These are phyloP conservation scores for Solanum chilense DNA, from an alignment of 257 asterid species.

Conservation along the genomic window DNA sequence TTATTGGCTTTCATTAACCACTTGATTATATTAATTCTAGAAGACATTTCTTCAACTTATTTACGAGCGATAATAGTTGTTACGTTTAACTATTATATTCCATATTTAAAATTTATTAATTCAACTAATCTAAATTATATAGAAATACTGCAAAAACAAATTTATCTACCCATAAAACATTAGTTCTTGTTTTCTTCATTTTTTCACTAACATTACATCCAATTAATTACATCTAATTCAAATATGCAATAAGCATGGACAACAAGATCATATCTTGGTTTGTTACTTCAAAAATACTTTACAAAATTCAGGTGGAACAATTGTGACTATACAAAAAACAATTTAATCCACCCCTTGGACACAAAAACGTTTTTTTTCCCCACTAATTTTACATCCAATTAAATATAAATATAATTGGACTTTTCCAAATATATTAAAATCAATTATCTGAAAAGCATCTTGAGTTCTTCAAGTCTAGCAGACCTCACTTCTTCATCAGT, in stretches of 20 bases:
- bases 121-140: too few species aligned
- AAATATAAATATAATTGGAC: neutral
- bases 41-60: neutral
- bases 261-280: neutral
- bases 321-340: neutral
- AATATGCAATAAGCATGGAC: neutral
- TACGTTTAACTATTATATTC: too few species aligned
- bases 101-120: too few species aligned
- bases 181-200: neutral
- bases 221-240: neutral
- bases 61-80: rapidly evolving
- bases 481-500: slow-evolving; percentile 81
- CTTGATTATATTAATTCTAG: too few species aligned
- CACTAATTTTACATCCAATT: neutral
- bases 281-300: neutral
- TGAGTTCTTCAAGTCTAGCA: slow-evolving; percentile 63
- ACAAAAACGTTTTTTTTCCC: neutral
- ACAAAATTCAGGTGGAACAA: neutral
- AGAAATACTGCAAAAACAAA: neutral
- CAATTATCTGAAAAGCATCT: slow-evolving; percentile 56
- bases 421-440: neutral
- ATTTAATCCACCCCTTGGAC: neutral
- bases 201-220: neutral
- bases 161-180: neutral
- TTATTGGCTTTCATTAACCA: neutral